Base-by-base conservation (phyloP, 2,329 filamentous ascomycete genomes). In the Cercospora citrullina region DNA sequence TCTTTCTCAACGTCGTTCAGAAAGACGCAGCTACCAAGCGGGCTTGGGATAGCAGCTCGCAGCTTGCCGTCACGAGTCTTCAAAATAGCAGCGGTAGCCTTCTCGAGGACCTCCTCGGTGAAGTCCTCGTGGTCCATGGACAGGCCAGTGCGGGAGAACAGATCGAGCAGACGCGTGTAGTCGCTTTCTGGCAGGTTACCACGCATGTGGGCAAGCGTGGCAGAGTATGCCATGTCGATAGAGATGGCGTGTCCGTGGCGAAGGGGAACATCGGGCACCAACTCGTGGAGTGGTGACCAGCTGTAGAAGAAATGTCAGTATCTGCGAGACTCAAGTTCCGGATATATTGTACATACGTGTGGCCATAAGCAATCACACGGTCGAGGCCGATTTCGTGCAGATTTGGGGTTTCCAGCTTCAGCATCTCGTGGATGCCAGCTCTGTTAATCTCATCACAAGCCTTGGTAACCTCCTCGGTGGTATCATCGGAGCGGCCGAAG, bases 161-260 rank as follows among this genome's bases (percentile, higher is more conserved):
- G 82, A 64, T 84, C 85, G n/a, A 91, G 80, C 0, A 91, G 79
- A 18, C 89, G 84, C 28, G 79, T 82, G 75, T 91, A 88, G 71
- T 91, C 89, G 1, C 81, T 82, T 55, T 87, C 81, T 23, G 82
- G 84, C 9, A 92, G 82, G 0, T 90, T 80, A 4, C 87, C 87
- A n/a, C 87, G 85, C 68, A 83, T 78, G 75, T 89, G 85, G 18
- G 89, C 88, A 4, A 92, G 82, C 0, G 90, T 91, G 0, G 89
- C 89, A 0, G 89, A 90, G 79, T 89, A 92, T 0, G 89, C 90
- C 90, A 92, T 92, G 76, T 91, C 90, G 69, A 91, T 90, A 2
- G 87, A 90, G 72, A 92, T 91, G 71, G 90, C 90, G 75, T 92
- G 90, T 3, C 90, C 90, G 76, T 92, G 90, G 51, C 89, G 87